Conservation (phyloP, 352 stramenopile species). For the Pythium apleroticum region DNA sequence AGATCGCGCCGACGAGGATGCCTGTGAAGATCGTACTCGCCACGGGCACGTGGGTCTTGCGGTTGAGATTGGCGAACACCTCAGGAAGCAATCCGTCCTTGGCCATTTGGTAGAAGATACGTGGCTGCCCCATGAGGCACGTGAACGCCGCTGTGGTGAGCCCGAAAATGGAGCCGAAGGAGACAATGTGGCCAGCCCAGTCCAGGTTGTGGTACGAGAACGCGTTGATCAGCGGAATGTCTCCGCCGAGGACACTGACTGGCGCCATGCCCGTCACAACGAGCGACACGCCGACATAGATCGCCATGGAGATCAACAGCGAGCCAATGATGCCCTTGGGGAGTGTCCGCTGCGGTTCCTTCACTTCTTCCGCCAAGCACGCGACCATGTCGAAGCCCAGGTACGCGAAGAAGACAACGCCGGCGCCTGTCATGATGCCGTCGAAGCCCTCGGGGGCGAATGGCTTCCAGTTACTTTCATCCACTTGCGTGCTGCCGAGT, state of each 20-base stretch:
- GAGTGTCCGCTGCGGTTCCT: slow-evolving; percentile 87
- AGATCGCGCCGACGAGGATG: slow-evolving; percentile 67
- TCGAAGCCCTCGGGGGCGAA: slow-evolving; percentile 87
- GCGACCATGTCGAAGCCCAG: slow-evolving; percentile 94
- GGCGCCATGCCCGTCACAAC: slow-evolving; percentile 89
- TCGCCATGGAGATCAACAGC: slow-evolving; percentile 88
- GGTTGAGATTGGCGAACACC: slow-evolving; percentile 62
- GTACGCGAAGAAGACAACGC: slow-evolving; percentile 92
- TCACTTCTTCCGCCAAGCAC: slow-evolving; percentile 90
- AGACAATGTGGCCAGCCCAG: slow-evolving; percentile 85
- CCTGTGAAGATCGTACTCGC: slow-evolving; percentile 90
- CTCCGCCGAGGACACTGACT: slow-evolving; percentile 58
- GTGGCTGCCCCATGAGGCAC: slow-evolving; percentile 90
- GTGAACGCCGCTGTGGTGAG: slow-evolving; percentile 91
- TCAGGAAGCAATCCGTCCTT: slow-evolving; percentile 78
- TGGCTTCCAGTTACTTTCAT: slow-evolving; percentile 71
- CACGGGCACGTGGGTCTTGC: slow-evolving; percentile 63
- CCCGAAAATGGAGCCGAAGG: slow-evolving; percentile 91
- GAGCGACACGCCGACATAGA: slow-evolving; percentile 90
- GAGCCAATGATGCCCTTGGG: slow-evolving; percentile 92
- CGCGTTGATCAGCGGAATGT: slow-evolving; percentile 84
- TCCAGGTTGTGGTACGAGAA: slow-evolving; percentile 71
- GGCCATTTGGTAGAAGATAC: slow-evolving; percentile 92
- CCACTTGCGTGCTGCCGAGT: slow-evolving; percentile 76
- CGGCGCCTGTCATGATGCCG: slow-evolving; percentile 86